Base-by-base conservation (phyloP, 2,329 filamentous ascomycete species). In the Orbilia ellipsospora region DNA sequence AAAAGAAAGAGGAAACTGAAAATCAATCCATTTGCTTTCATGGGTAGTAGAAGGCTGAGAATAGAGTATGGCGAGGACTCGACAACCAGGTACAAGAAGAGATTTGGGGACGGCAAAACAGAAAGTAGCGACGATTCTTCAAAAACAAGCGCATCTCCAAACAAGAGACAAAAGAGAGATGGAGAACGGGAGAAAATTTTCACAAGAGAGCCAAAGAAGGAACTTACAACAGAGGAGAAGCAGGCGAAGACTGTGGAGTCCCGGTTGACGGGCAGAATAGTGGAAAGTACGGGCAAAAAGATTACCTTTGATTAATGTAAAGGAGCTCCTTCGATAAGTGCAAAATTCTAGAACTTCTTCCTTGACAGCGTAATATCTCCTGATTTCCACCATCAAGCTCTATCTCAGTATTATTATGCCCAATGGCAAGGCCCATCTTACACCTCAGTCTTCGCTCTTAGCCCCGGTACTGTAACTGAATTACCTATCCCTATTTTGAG, bases 1-100 rank as follows among this genome's bases (percentile, higher is more conserved):
- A 86, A 86, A 81, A 87, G 84, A 79, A 76, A 77, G 59, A 89
- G 88, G 82, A 88, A 83, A 79, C 85, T 87, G 78, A 90, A 90
- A 82, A 78, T 76, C 50, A 87, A 87, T 79, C 73, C 73, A 23
- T 77, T 66, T 18, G 44, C 51, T 4, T 92, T 93, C 87, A 96
- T 93, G 87, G 90, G 91, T 61, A 93, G 94, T 28, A 88, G 95
- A 31, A 87, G 89, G 77, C 86, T 99, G 78, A 92, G 94, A 81
- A 89, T 95, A 82, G 94, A 99, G 82, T 93, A 94, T 80, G 95
- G 95, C 18, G 95, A 99, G 84, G 95, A 98, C 82, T 89, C 94
- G 72, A 89, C 92, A 79, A 88, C 89, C 40, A 86, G 95, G 70
- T 99, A 99, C 83, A 94, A 94, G 85, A 99, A 98, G 86, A 78